phyloP scores from a whole-genome alignment of 495 filamentous ascomycete genomes.

The Podospora appendiculata region DNA sequence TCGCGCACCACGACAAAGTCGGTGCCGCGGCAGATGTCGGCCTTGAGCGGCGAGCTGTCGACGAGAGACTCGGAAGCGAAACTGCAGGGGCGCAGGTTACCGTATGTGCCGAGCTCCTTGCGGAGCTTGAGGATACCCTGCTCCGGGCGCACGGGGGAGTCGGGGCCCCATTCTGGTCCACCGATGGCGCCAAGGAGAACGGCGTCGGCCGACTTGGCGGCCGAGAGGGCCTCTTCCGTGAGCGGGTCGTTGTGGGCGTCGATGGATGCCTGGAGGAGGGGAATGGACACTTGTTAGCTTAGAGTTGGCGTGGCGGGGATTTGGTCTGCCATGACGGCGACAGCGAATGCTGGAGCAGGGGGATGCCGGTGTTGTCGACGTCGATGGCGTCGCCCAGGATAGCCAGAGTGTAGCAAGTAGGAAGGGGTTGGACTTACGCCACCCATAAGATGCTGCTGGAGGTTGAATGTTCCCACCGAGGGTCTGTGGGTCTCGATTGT shows the following conservation, averaged over 20 bases:
- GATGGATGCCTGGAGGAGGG: constrained; percentile 64
- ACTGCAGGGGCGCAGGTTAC: constrained; percentile 95
- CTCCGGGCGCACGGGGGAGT: constrained; percentile 80
- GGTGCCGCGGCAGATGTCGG: constrained; percentile 74
- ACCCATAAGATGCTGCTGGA: constrained; percentile 86
- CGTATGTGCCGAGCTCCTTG: constrained; percentile 90
- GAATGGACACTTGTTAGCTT: neutral
- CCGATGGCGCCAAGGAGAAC: constrained; percentile 93
- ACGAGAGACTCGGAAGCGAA: constrained; percentile 88
- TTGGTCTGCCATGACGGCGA: too few relatives aligned
- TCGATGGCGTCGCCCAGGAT: neutral
- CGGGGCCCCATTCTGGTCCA: constrained; percentile 91
- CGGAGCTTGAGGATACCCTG: constrained; percentile 90
- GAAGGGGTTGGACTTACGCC: constrained; percentile 58
- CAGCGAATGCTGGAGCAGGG: too few relatives aligned
- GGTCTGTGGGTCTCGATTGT: constrained; percentile 62
- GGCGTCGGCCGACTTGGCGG: constrained; percentile 85
- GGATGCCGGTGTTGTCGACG: too few relatives aligned
- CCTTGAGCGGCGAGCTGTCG: constrained; percentile 82
- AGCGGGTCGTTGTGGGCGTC: constrained; percentile 70
- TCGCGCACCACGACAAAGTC: constrained; percentile 96
- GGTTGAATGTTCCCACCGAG: constrained; percentile 69
- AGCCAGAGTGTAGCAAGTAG: neutral
- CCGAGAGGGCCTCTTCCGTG: constrained; percentile 75
- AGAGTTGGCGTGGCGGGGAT: too few relatives aligned